These are phyloP conservation scores for Forsythia suspensa DNA, from an alignment of 257 asterid species.

Conservation along the genomic window DNA sequence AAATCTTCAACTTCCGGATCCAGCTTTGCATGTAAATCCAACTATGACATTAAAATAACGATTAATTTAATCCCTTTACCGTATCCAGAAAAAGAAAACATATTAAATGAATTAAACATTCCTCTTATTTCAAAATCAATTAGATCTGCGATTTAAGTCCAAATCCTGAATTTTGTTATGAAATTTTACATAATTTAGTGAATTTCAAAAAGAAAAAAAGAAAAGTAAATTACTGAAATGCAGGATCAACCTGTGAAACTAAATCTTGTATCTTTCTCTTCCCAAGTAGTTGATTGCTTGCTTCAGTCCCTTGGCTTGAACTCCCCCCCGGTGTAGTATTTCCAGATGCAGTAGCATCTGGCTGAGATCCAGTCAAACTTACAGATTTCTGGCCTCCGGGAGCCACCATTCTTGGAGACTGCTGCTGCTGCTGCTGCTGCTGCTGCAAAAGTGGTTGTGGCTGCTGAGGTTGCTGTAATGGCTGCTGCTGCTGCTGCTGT, in stretches of 20 bases:
- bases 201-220: neutral
- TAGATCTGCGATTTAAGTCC: constrained; percentile 20
- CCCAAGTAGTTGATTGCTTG: constrained; percentile 84
- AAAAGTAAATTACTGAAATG: neutral
- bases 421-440: constrained; percentile 77
- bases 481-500: constrained; percentile 38
- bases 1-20: constrained; percentile 87
- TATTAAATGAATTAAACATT: constrained; percentile 3
- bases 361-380: constrained; percentile 92
- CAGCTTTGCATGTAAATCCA: constrained; percentile 63
- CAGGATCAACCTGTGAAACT: constrained; percentile 67
- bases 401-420: constrained; percentile 63
- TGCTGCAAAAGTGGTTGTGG: constrained; percentile 52
- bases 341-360: constrained; percentile 90
- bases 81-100: constrained; percentile 11
- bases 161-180: constrained; percentile 16
- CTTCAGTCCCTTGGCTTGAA: constrained; percentile 93
- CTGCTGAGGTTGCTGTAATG: constrained; percentile 38
- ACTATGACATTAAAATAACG: constrained; percentile 44
- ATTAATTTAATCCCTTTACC: constrained; percentile 16
- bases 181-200: constrained; percentile 1
- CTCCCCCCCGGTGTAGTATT: constrained; percentile 89
- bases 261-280: constrained; percentile 90
- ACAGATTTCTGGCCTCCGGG: constrained; percentile 75
- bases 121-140: constrained; percentile 14